phyloP scores from a whole-genome alignment of 805 yeast species.

The Cyberlindnera meyerae region DNA sequence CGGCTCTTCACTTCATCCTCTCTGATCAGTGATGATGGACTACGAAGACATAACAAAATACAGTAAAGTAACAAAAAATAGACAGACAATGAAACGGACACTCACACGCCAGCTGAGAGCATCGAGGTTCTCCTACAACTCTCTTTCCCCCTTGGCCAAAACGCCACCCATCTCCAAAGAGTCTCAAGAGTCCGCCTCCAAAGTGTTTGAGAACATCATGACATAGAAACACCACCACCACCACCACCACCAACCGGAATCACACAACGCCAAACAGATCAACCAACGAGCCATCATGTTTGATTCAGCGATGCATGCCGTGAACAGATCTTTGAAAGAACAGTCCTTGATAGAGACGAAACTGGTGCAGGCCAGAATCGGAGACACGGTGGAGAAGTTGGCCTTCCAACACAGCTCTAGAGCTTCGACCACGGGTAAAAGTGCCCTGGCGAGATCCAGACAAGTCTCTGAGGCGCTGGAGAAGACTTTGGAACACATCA shows the following conservation, averaged over 20 bases:
- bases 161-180: conserved; percentile 2
- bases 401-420: not conserved
- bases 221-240: too few relatives aligned
- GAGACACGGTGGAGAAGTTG: not conserved
- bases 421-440: conserved; percentile 1
- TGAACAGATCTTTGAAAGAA: not conserved
- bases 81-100: conserved; percentile 1
- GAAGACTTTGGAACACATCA: conserved; percentile 4
- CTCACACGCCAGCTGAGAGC: conserved; percentile 1
- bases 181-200: not conserved
- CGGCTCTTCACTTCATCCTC: too few relatives aligned
- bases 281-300: conserved; percentile 2
- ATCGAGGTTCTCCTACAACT: not conserved
- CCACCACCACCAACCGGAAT: conserved; percentile 1
- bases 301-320: conserved; percentile 4
- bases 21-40: conserved; percentile 4
- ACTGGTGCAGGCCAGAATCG: not conserved
- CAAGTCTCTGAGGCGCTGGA: conserved; percentile 5
- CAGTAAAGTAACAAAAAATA: not conserved
- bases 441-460: not conserved
- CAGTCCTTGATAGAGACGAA: not conserved
- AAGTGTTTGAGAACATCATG: conserved; percentile 4
- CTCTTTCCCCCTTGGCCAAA: conserved; percentile 5
- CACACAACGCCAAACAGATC: not conserved
- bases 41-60: not conserved